Evolutionary conservation across 768 basidiomycete genomes (phyloP).

Genomic region (Russula dissimulans): DNA sequence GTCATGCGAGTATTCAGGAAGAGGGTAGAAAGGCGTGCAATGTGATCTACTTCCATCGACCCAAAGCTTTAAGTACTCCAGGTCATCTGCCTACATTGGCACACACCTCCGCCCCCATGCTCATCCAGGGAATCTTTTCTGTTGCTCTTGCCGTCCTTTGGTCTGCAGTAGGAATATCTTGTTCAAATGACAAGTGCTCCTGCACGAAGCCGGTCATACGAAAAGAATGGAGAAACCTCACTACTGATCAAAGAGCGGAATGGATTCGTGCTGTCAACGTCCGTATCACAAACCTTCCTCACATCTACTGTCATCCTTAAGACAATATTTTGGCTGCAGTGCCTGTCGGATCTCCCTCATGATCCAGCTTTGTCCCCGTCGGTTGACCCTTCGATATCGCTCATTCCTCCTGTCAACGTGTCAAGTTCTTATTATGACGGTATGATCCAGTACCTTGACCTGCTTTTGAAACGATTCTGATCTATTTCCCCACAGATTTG

Average conservation of each 20-base stretch:
- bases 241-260: slow-evolving; percentile 14
- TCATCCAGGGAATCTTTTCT: neutral
- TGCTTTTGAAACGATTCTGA: neutral
- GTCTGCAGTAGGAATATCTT: neutral
- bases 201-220: slow-evolving; percentile 21
- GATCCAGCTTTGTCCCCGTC: slow-evolving; percentile 10
- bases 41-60: too few relatives aligned
- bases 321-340: neutral
- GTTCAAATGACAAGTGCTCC: neutral
- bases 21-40: too few relatives aligned
- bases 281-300: neutral
- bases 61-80: neutral
- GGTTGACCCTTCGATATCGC: slow-evolving; percentile 7
- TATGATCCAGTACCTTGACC: neutral
- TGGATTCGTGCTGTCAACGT: slow-evolving; percentile 24
- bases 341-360: slow-evolving; percentile 17
- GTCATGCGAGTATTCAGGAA: too few relatives aligned
- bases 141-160: neutral
- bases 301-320: neutral
- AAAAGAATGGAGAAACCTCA: slow-evolving; percentile 22
- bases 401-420: slow-evolving; percentile 13
- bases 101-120: neutral
- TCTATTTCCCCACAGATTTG: slow-evolving; percentile 12
- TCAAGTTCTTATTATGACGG: slow-evolving; percentile 20
- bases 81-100: too few relatives aligned